These are phyloP conservation scores for Plasmodium gonderi DNA, from an alignment of 169 alveolate species.

Conservation along the genomic window DNA sequence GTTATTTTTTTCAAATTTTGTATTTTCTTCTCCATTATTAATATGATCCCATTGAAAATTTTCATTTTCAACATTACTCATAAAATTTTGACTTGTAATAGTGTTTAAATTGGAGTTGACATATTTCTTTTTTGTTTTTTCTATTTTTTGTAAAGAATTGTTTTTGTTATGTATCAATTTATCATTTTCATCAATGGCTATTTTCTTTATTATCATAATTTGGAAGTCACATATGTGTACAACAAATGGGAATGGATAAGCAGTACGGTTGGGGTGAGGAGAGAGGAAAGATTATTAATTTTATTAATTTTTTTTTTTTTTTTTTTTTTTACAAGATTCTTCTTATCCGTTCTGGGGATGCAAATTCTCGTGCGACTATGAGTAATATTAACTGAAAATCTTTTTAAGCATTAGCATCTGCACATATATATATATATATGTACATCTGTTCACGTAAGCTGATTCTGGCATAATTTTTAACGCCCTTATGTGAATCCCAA, in stretches of 20 bases:
- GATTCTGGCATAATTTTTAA: too few relatives aligned
- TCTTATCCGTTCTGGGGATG: too few relatives aligned
- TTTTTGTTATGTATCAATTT: neutral
- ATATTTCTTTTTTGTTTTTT: neutral
- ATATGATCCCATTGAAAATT: neutral
- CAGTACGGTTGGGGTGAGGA: too few relatives aligned
- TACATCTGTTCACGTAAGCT: too few relatives aligned
- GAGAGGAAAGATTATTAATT: too few relatives aligned
- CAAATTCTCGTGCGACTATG: too few relatives aligned
- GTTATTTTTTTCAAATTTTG: neutral
- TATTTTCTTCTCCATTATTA: neutral
- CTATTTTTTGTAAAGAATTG: neutral
- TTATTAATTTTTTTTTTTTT: neutral
- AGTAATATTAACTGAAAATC: neutral
- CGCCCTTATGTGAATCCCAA: too few relatives aligned
- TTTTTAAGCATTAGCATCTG: neutral
- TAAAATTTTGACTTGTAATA: neutral
- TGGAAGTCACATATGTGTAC: neutral
- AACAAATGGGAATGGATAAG: too few relatives aligned
- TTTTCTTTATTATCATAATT: constrained; percentile 16
- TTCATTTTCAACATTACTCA: constrained; percentile 10
- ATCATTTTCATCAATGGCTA: constrained; percentile 20
- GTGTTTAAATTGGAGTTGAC: neutral
- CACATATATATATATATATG: neutral
- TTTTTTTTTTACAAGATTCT: too few relatives aligned